These are phyloP conservation scores for Achaetomium macrosporum DNA, from an alignment of 2,329 filamentous ascomycete genomes.

Conservation along the genomic window DNA sequence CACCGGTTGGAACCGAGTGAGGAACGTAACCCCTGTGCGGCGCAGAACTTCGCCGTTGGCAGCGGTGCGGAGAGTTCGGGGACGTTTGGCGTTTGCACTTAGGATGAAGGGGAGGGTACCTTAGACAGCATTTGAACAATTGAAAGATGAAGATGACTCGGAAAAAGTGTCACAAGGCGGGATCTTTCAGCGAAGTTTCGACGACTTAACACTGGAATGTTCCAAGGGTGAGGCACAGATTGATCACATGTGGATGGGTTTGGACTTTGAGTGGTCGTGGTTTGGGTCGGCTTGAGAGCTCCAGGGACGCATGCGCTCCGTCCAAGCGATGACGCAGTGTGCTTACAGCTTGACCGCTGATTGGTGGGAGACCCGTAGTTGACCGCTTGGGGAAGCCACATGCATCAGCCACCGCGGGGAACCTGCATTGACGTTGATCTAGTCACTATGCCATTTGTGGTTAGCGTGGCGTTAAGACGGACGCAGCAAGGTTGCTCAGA, in stretches of 20 bases:
- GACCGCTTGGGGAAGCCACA: background rate
- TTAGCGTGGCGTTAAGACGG: background rate
- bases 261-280: background rate
- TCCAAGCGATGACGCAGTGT: conserved; percentile 19
- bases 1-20: background rate
- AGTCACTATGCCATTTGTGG: background rate
- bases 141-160: background rate
- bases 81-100: too few species aligned
- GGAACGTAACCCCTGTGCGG: background rate
- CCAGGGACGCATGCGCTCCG: conserved; percentile 5
- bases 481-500: background rate
- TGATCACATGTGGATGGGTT: background rate
- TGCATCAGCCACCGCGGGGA: too few species aligned
- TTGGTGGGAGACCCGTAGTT: conserved; percentile 2
- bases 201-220: conserved; percentile 9
- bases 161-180: too few species aligned
- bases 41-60: background rate
- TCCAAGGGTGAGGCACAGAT: conserved; percentile 3
- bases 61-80: background rate
- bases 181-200: background rate
- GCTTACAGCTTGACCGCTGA: conserved; percentile 9
- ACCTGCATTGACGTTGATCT: too few species aligned
- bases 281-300: conserved; percentile 3
- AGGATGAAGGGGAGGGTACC: too few species aligned
- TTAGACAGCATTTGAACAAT: background rate